Conservation (phyloP, 345 rosid species). For the Syzygium aqueum region DNA sequence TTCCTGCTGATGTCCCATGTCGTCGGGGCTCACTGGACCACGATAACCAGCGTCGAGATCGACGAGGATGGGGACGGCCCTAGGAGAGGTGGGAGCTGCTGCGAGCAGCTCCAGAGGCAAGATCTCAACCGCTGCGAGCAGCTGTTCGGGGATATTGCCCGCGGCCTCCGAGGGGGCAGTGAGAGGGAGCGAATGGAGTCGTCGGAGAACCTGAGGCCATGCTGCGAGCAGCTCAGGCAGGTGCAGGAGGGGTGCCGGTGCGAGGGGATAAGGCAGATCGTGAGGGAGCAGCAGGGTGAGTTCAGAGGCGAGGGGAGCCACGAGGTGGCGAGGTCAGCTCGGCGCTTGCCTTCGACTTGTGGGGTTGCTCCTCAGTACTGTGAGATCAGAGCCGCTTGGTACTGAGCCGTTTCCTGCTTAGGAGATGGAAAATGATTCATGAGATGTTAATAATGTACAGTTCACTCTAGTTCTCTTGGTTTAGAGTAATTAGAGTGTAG, state of each 20-base stretch:
- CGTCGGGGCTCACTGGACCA: background rate
- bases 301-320: background rate
- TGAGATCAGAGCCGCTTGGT: slow-evolving; percentile 5
- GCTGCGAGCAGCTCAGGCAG: slow-evolving; percentile 3
- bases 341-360: background rate
- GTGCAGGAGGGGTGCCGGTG: slow-evolving; percentile 6
- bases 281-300: background rate
- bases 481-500: background rate
- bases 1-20: background rate
- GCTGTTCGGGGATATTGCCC: background rate
- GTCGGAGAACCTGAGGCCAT: background rate
- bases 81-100: background rate
- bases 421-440: background rate
- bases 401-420: background rate
- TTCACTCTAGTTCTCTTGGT: background rate
- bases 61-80: background rate
- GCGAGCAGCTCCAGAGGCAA: background rate
- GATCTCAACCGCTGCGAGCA: background rate
- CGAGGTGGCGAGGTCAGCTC: background rate
- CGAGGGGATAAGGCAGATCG: slow-evolving; percentile 4
- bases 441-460: background rate
- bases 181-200: background rate
- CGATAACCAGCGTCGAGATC: background rate
- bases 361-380: slow-evolving; percentile 3
- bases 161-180: background rate